These are phyloP conservation scores for Isoetes taiwanensis DNA, from an alignment of 75 land plant genomes.

Conservation along the genomic window DNA sequence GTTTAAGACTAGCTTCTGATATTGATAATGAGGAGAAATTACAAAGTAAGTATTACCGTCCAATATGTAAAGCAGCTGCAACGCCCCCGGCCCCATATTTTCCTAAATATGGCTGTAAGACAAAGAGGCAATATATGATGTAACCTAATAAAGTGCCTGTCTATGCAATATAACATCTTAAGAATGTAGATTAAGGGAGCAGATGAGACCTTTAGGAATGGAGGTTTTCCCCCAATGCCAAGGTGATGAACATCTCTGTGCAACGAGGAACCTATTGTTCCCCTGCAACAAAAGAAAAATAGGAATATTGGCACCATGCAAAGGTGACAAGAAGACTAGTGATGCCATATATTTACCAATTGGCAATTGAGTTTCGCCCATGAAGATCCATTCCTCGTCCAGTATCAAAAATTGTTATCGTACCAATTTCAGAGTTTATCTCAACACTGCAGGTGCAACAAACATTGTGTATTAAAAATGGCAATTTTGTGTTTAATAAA, in stretches of 20 bases:
- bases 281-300: constrained; percentile 31
- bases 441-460: constrained; percentile 36
- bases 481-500: not conserved
- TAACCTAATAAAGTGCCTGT: no score
- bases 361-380: constrained; percentile 35
- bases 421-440: constrained; percentile 12
- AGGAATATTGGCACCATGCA: not conserved
- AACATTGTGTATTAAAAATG: not conserved
- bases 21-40: no score
- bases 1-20: no score
- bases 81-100: constrained; percentile 81
- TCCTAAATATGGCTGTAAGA: constrained; percentile 65
- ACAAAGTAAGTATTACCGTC: no score
- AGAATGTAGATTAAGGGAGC: no score
- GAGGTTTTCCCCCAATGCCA: constrained; percentile 52
- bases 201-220: constrained; percentile 45
- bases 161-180: no score
- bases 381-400: constrained; percentile 73
- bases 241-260: constrained; percentile 24
- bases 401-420: constrained; percentile 48
- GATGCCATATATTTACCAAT: constrained; percentile 34
- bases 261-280: constrained; percentile 69
- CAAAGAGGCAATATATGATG: not conserved
- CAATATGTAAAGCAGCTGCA: constrained; percentile 50
- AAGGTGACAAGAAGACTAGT: not conserved